A percentile compares a stretch with the other conserved stretches of the same genome.
phyloP scores from a whole-genome alignment of 148 eudicot genomes.

The Camellia sinensis region DNA sequence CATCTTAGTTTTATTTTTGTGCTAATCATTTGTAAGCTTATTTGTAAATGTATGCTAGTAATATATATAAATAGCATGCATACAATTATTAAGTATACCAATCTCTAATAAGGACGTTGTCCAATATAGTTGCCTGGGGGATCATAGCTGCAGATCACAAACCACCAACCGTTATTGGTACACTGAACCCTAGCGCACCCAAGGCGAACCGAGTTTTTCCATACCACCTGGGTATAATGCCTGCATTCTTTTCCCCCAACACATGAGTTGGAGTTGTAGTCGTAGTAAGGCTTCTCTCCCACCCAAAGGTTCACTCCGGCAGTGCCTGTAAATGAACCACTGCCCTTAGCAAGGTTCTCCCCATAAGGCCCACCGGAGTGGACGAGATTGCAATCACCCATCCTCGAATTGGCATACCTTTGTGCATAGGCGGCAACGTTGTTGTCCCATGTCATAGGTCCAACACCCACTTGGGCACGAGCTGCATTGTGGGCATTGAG shows the following conservation, averaged over 20 bases:
- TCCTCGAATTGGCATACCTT: slow-evolving; percentile 13
- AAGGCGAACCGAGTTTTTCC: slow-evolving; percentile 15
- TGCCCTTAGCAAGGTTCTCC: slow-evolving; percentile 33
- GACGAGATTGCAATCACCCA: slow-evolving; percentile 6
- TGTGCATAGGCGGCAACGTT: slow-evolving; percentile 24
- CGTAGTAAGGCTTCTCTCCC: slow-evolving; percentile 9
- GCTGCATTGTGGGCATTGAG: slow-evolving; percentile 28
- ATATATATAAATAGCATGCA: too few relatives aligned
- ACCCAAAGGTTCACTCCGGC: slow-evolving; percentile 20
- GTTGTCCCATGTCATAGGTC: slow-evolving; percentile 23
- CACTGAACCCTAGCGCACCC: slow-evolving; percentile 29
- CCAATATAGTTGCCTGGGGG: slow-evolving; percentile 18
- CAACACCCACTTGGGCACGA: slow-evolving; percentile 25
- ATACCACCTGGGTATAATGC: slow-evolving; percentile 27
- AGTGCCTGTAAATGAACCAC: slow-evolving; percentile 11
- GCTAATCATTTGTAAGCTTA: too few relatives aligned
- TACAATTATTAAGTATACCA: neutral
- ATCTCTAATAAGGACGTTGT: neutral
- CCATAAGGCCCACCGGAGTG: slow-evolving; percentile 25
- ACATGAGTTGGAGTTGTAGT: slow-evolving; percentile 12
- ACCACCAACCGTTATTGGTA: slow-evolving; percentile 3
- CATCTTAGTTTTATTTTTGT: too few relatives aligned
- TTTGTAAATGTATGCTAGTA: too few relatives aligned
- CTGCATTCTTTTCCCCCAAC: neutral
- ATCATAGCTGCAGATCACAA: neutral